Conservation (phyloP, 169 alveolate genomes). For the Plasmodium inui region DNA sequence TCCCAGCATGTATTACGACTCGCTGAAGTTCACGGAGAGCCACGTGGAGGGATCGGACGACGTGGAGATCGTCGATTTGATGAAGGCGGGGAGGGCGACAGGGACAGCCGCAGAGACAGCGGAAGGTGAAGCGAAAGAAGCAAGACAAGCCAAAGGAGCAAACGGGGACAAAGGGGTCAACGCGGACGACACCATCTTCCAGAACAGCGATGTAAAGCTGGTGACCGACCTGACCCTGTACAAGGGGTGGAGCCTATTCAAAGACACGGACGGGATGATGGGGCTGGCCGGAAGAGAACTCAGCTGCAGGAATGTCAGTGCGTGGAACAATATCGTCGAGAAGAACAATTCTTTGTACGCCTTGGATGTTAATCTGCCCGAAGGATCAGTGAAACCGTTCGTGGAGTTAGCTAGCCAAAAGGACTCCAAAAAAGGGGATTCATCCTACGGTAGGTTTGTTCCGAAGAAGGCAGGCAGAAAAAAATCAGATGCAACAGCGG, state of each 20-base stretch:
- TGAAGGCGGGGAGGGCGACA: neutral
- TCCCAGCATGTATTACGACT: slow-evolving; percentile 60
- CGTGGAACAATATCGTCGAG: slow-evolving; percentile 50
- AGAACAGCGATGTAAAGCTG: slow-evolving; percentile 24
- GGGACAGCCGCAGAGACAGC: too few relatives aligned
- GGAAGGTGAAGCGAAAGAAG: neutral
- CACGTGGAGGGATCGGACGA: slow-evolving; percentile 60
- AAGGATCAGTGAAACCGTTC: neutral
- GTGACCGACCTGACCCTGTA: slow-evolving; percentile 26
- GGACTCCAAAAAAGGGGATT: neutral
- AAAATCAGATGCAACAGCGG: neutral
- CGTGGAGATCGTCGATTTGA: slow-evolving; percentile 15
- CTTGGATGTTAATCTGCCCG: slow-evolving; percentile 47
- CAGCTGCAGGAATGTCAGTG: slow-evolving; percentile 53
- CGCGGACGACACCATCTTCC: neutral
- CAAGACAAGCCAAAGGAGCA: neutral
- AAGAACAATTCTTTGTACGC: slow-evolving; percentile 29
- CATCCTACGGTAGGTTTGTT: neutral
- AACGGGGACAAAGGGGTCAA: neutral
- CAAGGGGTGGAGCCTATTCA: slow-evolving; percentile 47
- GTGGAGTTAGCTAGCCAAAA: neutral
- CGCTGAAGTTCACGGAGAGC: slow-evolving; percentile 40
- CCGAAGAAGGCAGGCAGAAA: neutral
- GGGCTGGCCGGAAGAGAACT: slow-evolving; percentile 67
- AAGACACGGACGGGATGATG: slow-evolving; percentile 68